Base-by-base conservation (phyloP, 78 protist genomes). In the Protostelium mycophagum region DNA sequence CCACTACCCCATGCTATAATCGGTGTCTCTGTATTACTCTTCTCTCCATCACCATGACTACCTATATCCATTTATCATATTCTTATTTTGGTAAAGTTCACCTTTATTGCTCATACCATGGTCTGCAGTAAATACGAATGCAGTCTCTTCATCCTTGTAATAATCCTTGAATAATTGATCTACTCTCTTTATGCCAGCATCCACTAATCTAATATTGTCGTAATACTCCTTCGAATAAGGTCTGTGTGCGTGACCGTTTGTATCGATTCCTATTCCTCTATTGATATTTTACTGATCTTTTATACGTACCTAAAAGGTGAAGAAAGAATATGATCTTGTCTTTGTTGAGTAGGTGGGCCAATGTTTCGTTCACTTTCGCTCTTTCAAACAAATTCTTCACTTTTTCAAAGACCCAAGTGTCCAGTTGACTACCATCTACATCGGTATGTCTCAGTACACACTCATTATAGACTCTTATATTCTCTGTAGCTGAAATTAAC, bases 61-160 rank as follows among this genome's bases (percentile, higher is more conserved):
- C 95, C 95, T 85, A 16, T 23, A 25, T 16, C 5, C 5, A 36
- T 25, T 85, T 5, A 36, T 36, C 36, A 23, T 25, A 85, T 36
- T 36, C n/a, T 35, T 35, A 83, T 36, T 5, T 35, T 35, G 16
- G 16, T 36, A 25, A 25, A 5, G 16, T 16, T 36, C 36, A 34
- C 96, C 95, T 35, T 91, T 85, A 91, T 95, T 90, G 35, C 91
- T 91, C 98, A 97, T 97, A 39, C 98, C 98, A 85, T 97, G 98
- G 38, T 97, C 98, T 9, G 97, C 95, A 0, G 98, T 96, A 83
- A 96, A 93, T 34, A 97, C 39, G 35, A 51, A 97, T 23, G 95
- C 93, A 23, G 98, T 97, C 23, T 51, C 83, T 28, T 34, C 90
- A 85, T 96, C 96, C 36, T 63, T 34, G 88, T 91, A 97, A 38